A percentile compares a stretch with the other conserved stretches of the same genome.
Evolutionary conservation across 805 yeast genomes (phyloP).

Genomic region (Metschnikowia colocasiae): DNA sequence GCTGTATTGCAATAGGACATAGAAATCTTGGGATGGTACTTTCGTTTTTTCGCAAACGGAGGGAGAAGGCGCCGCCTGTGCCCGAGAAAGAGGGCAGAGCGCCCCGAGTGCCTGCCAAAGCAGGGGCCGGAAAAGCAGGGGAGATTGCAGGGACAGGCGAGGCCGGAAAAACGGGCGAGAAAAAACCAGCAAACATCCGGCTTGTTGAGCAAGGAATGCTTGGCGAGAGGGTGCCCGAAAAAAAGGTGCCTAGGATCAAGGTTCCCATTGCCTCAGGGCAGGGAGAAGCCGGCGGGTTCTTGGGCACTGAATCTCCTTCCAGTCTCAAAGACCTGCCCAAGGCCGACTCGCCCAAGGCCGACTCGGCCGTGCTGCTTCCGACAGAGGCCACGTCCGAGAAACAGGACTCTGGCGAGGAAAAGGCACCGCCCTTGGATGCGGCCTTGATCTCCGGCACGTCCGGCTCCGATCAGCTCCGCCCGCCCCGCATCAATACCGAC

Average conservation of each 20-base stretch:
- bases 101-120: not conserved
- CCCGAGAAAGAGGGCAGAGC: not conserved
- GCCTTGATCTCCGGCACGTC: not conserved
- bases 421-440: not conserved
- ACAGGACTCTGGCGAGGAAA: not conserved
- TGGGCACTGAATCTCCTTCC: too few species aligned
- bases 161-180: too few species aligned
- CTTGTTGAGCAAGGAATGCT: not conserved
- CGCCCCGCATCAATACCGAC: constrained; percentile 13
- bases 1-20: too few species aligned
- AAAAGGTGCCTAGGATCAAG: not conserved
- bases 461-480: constrained; percentile 5
- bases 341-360: not conserved
- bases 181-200: too few species aligned
- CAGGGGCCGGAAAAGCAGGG: too few species aligned
- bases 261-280: too few species aligned
- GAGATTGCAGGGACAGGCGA: too few species aligned
- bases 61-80: not conserved
- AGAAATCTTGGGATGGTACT: too few species aligned
- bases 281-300: too few species aligned
- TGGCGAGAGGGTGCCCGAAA: not conserved
- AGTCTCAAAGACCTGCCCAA: not conserved
- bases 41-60: constrained; percentile 1
- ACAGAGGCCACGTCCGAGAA: not conserved
- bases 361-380: not conserved